Evolutionary conservation across 179 eudicot species (phyloP).

Genomic region (Vitellaria paradoxa): DNA sequence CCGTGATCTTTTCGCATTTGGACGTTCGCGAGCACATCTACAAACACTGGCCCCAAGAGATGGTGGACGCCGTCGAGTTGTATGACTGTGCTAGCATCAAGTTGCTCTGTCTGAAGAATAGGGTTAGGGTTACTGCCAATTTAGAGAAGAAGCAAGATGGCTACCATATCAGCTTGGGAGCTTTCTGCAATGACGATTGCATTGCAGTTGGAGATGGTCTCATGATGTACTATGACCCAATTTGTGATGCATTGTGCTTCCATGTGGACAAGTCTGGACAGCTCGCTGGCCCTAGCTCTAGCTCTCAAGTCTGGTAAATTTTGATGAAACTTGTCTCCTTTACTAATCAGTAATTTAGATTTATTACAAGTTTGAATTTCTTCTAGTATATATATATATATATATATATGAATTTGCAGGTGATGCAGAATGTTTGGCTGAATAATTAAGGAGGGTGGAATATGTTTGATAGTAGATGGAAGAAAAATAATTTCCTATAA

Average conservation of each 20-base stretch:
- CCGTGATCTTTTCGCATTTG: not conserved
- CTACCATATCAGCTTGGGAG: not conserved
- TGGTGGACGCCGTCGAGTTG: not conserved
- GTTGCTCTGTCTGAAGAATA: not conserved
- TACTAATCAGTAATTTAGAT: too few species aligned
- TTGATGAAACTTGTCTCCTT: too few species aligned
- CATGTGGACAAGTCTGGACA: not conserved
- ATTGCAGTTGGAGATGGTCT: not conserved
- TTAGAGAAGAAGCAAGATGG: not conserved
- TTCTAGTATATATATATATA: too few species aligned
- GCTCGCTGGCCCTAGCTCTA: too few species aligned
- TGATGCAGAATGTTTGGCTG: too few species aligned
- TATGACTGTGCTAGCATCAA: not conserved
- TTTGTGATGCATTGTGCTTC: conserved; percentile 4
- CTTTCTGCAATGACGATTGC: not conserved
- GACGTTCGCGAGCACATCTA: not conserved
- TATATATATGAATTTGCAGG: too few species aligned
- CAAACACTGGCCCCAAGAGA: not conserved
- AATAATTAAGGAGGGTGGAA: too few species aligned
- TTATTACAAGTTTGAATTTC: too few species aligned
- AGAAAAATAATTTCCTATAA: too few species aligned
- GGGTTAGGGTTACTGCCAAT: not conserved
- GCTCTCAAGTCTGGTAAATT: too few species aligned
- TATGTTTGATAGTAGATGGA: too few species aligned
- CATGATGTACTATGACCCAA: not conserved